phyloP scores from a whole-genome alignment of 2,329 filamentous ascomycete species.

The Fusarium sp. region DNA sequence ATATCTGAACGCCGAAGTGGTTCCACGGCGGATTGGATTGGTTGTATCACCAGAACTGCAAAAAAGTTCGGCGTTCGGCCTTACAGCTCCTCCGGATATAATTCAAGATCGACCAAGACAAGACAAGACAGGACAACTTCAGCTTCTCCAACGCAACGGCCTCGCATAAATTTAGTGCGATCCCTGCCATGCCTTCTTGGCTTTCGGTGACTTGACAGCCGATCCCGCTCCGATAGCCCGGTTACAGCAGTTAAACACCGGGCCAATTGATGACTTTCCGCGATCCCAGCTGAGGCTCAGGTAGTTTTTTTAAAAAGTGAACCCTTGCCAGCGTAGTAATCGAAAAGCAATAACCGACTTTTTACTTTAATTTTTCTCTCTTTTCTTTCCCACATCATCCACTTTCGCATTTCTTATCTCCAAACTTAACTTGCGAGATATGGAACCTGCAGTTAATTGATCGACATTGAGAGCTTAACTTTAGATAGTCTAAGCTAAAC shows the following conservation, averaged over 20 bases:
- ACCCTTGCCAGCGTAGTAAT: slow-evolving; percentile 26
- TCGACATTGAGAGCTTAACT: slow-evolving; percentile 28
- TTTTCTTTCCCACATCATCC: slow-evolving; percentile 8
- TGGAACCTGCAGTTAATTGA: slow-evolving; percentile 9
- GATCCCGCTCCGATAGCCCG: slow-evolving; percentile 29
- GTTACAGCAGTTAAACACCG: slow-evolving; percentile 25
- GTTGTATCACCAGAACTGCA: slow-evolving; percentile 16
- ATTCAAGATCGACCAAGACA: too few species aligned
- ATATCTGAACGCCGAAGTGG: background rate
- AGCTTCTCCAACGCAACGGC: slow-evolving; percentile 26
- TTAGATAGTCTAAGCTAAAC: slow-evolving; percentile 29
- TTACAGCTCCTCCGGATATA: slow-evolving; percentile 35
- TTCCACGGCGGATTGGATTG: background rate
- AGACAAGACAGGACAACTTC: background rate
- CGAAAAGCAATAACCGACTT: background rate
- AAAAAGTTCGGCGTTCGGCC: slow-evolving; percentile 33
- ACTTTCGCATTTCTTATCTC: slow-evolving; percentile 4
- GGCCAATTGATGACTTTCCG: slow-evolving; percentile 15
- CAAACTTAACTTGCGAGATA: background rate
- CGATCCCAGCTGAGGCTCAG: slow-evolving; percentile 26
- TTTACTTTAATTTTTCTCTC: background rate
- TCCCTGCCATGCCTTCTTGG: slow-evolving; percentile 17
- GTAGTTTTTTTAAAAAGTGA: slow-evolving; percentile 14
- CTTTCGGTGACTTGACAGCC: slow-evolving; percentile 21
- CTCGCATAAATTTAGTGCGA: slow-evolving; percentile 14